phyloP scores from a whole-genome alignment of 768 basidiomycete species.

The Hirschioporus abietinus region DNA sequence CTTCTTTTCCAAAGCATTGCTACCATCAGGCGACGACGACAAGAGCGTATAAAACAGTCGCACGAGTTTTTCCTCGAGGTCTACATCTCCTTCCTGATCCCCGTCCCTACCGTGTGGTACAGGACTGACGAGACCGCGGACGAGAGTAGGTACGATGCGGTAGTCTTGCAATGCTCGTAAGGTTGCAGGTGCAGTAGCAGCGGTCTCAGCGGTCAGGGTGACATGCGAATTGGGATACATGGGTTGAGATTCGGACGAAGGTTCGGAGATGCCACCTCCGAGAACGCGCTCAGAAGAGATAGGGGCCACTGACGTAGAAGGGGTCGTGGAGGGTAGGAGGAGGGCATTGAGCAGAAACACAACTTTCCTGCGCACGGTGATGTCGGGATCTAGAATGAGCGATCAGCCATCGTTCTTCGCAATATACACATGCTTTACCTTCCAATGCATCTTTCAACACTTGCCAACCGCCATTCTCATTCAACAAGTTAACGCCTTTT shows the following conservation, averaged over 20 bases:
- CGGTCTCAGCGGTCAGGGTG: slow-evolving; percentile 51
- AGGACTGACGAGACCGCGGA: slow-evolving; percentile 49
- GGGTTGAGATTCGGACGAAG: slow-evolving; percentile 18
- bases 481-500: slow-evolving; percentile 53
- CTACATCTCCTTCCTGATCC: slow-evolving; percentile 50
- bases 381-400: slow-evolving; percentile 60
- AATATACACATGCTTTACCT: slow-evolving; percentile 36
- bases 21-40: slow-evolving; percentile 33
- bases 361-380: slow-evolving; percentile 70
- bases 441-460: slow-evolving; percentile 52
- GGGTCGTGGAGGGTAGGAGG: slow-evolving; percentile 42
- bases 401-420: slow-evolving; percentile 9
- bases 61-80: slow-evolving; percentile 62
- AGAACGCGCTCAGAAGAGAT: slow-evolving; percentile 11
- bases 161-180: slow-evolving; percentile 43
- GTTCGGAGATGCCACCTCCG: background rate
- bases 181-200: slow-evolving; percentile 44
- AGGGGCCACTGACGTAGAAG: slow-evolving; percentile 18
- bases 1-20: slow-evolving; percentile 27
- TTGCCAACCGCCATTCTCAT: slow-evolving; percentile 57
- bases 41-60: slow-evolving; percentile 50
- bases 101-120: slow-evolving; percentile 65
- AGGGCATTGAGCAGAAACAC: slow-evolving; percentile 73
- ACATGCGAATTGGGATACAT: slow-evolving; percentile 75
- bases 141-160: slow-evolving; percentile 42